Conservation (phyloP, 202 grass and related monocot genomes). For the Hordeum pubiflorum region DNA sequence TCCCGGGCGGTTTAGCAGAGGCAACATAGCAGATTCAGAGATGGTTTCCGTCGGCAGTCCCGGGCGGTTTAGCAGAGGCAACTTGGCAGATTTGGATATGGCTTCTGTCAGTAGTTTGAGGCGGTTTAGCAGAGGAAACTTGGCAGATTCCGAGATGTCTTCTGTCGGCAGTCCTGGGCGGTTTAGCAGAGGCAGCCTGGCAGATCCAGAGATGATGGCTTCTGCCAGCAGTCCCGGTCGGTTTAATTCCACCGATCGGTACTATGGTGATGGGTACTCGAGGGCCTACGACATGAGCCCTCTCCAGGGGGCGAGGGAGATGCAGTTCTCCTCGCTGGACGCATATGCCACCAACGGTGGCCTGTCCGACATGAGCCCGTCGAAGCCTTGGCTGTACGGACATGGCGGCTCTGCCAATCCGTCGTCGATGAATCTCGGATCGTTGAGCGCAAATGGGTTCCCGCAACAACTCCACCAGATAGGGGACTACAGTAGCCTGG, state of each 20-base stretch:
- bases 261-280: slow-evolving; percentile 37
- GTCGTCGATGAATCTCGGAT: slow-evolving; percentile 18
- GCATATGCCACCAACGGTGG: slow-evolving; percentile 40
- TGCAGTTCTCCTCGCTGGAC: slow-evolving; percentile 32
- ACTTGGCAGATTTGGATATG: not conserved
- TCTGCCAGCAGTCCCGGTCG: slow-evolving; percentile 37
- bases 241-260: slow-evolving; percentile 37
- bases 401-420: not conserved
- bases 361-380: slow-evolving; percentile 35
- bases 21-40: not conserved
- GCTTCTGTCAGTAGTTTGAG: not conserved
- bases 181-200: slow-evolving; percentile 1
- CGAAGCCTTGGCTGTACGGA: slow-evolving; percentile 49
- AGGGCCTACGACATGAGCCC: slow-evolving; percentile 48
- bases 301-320: slow-evolving; percentile 33
- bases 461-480: slow-evolving; percentile 26
- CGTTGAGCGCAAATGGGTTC: slow-evolving; percentile 26
- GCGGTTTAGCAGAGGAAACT: not conserved
- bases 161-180: not conserved
- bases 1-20: not conserved
- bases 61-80: not conserved
- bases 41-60: not conserved
- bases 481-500: slow-evolving; percentile 34
- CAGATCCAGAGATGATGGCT: slow-evolving; percentile 18
- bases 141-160: slow-evolving; percentile 8